These are phyloP conservation scores for Fusarium tupiense DNA, from an alignment of 2,329 filamentous ascomycete genomes.

Conservation along the genomic window DNA sequence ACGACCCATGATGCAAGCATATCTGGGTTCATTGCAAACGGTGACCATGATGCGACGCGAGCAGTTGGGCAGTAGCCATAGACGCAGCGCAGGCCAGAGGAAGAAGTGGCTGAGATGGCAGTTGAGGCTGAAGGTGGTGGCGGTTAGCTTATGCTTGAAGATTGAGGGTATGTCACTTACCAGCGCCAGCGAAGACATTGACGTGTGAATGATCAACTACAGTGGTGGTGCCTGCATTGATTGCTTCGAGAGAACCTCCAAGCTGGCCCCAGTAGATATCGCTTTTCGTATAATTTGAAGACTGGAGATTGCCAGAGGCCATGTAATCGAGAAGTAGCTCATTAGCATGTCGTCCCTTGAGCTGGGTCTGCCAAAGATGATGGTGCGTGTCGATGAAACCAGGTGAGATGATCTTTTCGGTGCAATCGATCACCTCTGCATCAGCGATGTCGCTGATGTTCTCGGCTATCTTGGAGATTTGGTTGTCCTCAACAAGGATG, in stretches of 20 bases:
- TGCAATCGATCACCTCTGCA: background rate
- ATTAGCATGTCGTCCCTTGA: constrained; percentile 7
- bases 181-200: background rate
- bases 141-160: background rate
- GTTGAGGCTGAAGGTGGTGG: background rate
- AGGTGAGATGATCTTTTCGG: constrained; percentile 1
- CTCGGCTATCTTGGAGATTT: background rate
- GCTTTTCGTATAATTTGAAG: background rate
- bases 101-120: constrained; percentile 2
- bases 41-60: constrained; percentile 1
- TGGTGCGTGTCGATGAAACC: constrained; percentile 16
- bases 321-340: constrained; percentile 14
- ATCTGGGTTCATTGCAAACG: background rate
- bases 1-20: background rate
- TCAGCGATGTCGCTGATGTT: background rate
- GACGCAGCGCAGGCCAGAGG: constrained; percentile 9
- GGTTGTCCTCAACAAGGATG: constrained; percentile 8
- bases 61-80: constrained; percentile 15
- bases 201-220: constrained; percentile 23
- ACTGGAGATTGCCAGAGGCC: background rate
- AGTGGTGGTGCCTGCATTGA: constrained; percentile 26
- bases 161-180: background rate
- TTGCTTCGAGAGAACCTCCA: constrained; percentile 16
- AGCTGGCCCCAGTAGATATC: constrained; percentile 28
- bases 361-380: constrained; percentile 18